Conservation (phyloP, 352 stramenopile species). For the Pythium volutum region DNA sequence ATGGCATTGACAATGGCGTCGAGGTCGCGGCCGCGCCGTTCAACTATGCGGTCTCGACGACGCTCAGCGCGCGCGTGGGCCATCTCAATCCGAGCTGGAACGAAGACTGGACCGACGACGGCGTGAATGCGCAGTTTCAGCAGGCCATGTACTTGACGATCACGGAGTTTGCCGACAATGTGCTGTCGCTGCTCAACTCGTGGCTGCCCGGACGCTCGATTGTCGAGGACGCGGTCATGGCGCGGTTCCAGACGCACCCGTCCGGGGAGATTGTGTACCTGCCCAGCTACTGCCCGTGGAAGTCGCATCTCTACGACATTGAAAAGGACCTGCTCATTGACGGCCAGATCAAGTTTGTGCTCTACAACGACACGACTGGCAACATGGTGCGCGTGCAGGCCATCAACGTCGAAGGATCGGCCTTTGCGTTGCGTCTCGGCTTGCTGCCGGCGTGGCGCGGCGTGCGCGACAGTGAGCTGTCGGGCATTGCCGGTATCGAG, state of each 20-base stretch:
- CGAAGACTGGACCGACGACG: conserved; percentile 77
- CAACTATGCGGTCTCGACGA: conserved; percentile 80
- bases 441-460: conserved; percentile 93
- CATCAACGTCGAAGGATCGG: conserved; percentile 91
- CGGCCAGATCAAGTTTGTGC: conserved; percentile 95
- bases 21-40: conserved; percentile 63
- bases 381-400: conserved; percentile 96
- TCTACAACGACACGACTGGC: conserved; percentile 94
- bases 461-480: conserved; percentile 93
- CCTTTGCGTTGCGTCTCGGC: conserved; percentile 92
- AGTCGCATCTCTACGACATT: conserved; percentile 95
- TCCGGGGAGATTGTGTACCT: conserved; percentile 94
- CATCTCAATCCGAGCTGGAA: conserved; percentile 97
- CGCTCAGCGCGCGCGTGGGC: conserved; percentile 83
- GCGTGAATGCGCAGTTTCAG: conserved; percentile 92
- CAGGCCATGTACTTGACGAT: conserved; percentile 94
- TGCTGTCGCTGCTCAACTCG: conserved; percentile 89
- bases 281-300: conserved; percentile 93
- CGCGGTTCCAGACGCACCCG: conserved; percentile 86
- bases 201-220: conserved; percentile 94
- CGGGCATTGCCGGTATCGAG: conserved; percentile 82
- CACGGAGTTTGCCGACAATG: conserved; percentile 91
- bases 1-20: conserved; percentile 99
- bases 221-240: conserved; percentile 89
- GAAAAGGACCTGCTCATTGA: conserved; percentile 89